Evolutionary conservation across 2,329 filamentous ascomycete species (phyloP), one percentile per base, ranked within the genome.

Genomic region (Ceratocystiopsis brevicomis): DNA sequence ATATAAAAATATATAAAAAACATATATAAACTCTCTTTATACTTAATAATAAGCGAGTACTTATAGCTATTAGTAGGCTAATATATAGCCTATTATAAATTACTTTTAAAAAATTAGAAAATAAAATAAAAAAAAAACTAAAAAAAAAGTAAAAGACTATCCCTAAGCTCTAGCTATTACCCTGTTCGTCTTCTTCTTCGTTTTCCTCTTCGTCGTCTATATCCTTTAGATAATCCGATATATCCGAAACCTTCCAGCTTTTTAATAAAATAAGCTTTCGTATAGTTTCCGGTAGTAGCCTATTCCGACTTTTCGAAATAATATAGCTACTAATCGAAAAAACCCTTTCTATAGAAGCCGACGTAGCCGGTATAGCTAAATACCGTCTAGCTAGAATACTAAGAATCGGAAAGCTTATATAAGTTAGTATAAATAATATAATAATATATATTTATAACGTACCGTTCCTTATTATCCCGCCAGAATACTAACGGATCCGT

Each of bases 181-280:
- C n/a, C n/a, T 32, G 17, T 16, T 17, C 8, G 10, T 9, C 2
- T 40, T 17, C 2, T 2, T 32, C 6, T 12, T 32, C 21, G 1
- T 16, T 11, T n/a, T n/a, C n/a, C n/a, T n/a, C n/a, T 38, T 21
- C 14, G 12, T 6, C 25, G 8, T 38, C 14, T 9, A 38, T 37
- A 38, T 13, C n/a, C 14, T 14, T 25, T 15, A 21, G 14, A 21
- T 38, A 38, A 2, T 6, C 14, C 13, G 21, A 21, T 21, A 38
- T 21, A n/a, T n/a, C n/a, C n/a, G n/a, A n/a, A n/a, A n/a, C n/a
- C n/a, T 12, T n/a, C 39, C 32, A 41, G 17, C 32, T 35, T 36
- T 41, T n/a, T n/a, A 41, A 37, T 36, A 41, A 41, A 41, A 41
- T 19, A 14, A 41, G 14, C 32, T 41, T 17, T 41, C 36, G 35